A percentile compares a stretch with the other conserved stretches of the same genome.
Evolutionary conservation across 768 basidiomycete genomes (phyloP).

Genomic region (Trametes punicea): DNA sequence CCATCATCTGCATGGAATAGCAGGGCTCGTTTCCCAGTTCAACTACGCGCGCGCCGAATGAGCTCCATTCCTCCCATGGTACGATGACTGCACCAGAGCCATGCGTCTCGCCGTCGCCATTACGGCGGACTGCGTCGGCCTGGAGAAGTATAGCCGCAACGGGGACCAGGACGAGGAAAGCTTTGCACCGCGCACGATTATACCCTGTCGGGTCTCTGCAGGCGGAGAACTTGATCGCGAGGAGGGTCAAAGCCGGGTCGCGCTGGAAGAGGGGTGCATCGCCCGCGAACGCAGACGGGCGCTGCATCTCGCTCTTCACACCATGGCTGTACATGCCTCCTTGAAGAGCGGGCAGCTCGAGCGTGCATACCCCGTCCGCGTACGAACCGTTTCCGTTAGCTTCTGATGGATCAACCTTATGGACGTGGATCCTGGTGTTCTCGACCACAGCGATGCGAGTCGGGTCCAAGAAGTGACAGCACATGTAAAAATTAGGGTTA

Average conservation of each 20-base stretch:
- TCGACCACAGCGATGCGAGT: background rate
- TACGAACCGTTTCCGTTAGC: background rate
- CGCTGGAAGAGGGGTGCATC: background rate
- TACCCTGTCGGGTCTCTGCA: background rate
- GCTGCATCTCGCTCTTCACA: background rate
- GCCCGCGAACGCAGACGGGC: background rate
- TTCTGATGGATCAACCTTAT: background rate
- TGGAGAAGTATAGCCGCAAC: background rate
- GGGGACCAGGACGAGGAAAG: background rate
- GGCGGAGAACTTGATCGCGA: background rate
- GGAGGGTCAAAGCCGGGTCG: background rate
- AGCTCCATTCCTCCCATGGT: constrained; percentile 1
- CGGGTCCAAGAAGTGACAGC: background rate
- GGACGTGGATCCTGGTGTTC: background rate
- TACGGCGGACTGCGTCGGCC: background rate
- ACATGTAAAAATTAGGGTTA: background rate
- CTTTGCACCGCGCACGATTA: background rate
- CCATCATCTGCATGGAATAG: background rate
- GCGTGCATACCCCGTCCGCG: background rate
- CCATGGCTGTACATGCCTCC: background rate
- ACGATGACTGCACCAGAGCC: background rate
- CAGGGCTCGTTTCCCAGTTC: background rate
- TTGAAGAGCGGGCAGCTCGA: background rate
- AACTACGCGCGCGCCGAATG: background rate
- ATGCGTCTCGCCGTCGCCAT: background rate